phyloP scores from a whole-genome alignment of 1,284 basidiomycete species.

The Pyrrhoderma noxium region DNA sequence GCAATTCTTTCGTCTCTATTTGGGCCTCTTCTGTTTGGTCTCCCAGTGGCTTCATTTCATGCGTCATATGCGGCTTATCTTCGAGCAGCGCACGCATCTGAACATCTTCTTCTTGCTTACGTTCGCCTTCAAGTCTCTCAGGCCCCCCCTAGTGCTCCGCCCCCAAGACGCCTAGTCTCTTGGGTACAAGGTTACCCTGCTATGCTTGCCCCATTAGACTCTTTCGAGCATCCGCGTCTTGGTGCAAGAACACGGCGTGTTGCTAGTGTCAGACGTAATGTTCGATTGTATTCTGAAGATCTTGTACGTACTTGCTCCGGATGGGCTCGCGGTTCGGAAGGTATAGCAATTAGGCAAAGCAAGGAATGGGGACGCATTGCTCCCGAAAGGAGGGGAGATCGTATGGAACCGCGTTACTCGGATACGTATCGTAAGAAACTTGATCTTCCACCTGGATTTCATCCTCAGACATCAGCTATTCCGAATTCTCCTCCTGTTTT shows the following conservation, averaged over 20 bases:
- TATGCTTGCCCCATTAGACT: conserved; percentile 41
- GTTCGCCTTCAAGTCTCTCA: conserved; percentile 70
- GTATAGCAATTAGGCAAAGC: conserved; percentile 24
- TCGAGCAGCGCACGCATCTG: conserved; percentile 74
- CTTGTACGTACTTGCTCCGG: conserved; percentile 64
- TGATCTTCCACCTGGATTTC: conserved; percentile 50
- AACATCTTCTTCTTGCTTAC: conserved; percentile 81
- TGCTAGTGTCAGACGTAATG: conserved; percentile 66
- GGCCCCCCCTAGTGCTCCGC: conserved; percentile 56
- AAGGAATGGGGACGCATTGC: conserved; percentile 69
- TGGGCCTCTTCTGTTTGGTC: conserved; percentile 76
- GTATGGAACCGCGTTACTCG: conserved; percentile 48
- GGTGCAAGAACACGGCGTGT: conserved; percentile 69
- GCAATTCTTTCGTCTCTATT: conserved; percentile 84
- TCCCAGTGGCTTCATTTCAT: conserved; percentile 58
- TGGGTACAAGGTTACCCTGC: conserved; percentile 83
- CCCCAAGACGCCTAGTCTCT: conserved; percentile 67
- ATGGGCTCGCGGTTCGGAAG: conserved; percentile 49
- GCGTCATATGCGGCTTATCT: conserved; percentile 77
- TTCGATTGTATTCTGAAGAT: conserved; percentile 76
- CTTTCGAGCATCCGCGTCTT: conserved; percentile 42
- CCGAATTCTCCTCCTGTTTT: conserved; percentile 17
- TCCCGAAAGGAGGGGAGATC: conserved; percentile 38
- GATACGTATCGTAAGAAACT: conserved; percentile 67
- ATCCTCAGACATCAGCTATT: conserved; percentile 40